These are phyloP conservation scores for Linnemannia zychae DNA, from an alignment of 192 early-diverging fungal genomes.

Conservation along the genomic window DNA sequence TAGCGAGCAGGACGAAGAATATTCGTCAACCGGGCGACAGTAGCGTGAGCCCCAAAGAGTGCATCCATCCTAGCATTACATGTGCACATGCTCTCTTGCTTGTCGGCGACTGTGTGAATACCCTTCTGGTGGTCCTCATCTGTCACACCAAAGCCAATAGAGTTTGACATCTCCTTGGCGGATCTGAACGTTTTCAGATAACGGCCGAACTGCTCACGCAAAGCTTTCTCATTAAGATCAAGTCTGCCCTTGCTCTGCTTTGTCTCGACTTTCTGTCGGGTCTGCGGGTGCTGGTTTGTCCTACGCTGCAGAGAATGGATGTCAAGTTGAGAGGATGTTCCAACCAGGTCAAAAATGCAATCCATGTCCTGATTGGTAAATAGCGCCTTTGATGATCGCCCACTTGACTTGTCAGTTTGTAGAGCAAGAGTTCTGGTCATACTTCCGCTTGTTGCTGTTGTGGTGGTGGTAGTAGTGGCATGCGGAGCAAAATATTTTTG, in stretches of 20 bases:
- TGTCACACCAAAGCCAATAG: conserved; percentile 13
- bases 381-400: conserved; percentile 3
- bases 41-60: conserved; percentile 10
- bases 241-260: conserved; percentile 31
- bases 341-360: conserved; percentile 15
- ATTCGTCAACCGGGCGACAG: conserved; percentile 2
- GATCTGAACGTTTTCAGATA: conserved; percentile 5
- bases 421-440: background rate
- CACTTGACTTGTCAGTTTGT: background rate
- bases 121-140: conserved; percentile 20
- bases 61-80: conserved; percentile 34
- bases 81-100: conserved; percentile 25
- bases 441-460: background rate
- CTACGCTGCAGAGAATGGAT: background rate
- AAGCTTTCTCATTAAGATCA: conserved; percentile 10
- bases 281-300: conserved; percentile 7
- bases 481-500: no score
- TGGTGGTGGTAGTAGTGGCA: no score
- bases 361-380: conserved; percentile 24
- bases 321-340: conserved; percentile 25
- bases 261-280: background rate
- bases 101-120: conserved; percentile 6
- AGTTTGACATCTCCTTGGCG: background rate
- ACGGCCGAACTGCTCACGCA: conserved; percentile 21
- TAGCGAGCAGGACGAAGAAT: background rate